phyloP scores from a whole-genome alignment of 257 asterid genomes.

The Mitragyna speciosa region DNA sequence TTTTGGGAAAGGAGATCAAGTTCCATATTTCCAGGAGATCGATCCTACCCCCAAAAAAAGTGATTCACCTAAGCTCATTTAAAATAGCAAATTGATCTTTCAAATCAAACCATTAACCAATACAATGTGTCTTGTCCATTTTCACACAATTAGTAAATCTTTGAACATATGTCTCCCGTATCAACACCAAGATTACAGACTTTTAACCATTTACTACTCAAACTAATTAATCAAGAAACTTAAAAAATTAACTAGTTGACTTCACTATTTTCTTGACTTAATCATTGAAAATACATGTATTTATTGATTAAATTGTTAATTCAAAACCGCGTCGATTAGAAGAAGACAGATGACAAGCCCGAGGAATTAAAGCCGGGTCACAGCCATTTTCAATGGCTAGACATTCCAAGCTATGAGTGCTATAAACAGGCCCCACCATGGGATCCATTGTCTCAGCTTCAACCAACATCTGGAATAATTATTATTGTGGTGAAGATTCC shows the following conservation, averaged over 20 bases:
- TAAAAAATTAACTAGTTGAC: conserved; percentile 21
- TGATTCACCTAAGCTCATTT: conserved; percentile 37
- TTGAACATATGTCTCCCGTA: conserved; percentile 12
- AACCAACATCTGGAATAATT: conserved; percentile 79
- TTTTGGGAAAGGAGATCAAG: background rate
- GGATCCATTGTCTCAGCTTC: conserved; percentile 72
- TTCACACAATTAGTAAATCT: conserved; percentile 18
- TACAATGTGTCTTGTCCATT: conserved; percentile 7
- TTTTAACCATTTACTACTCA: background rate
- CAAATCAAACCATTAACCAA: conserved; percentile 7
- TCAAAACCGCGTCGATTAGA: conserved; percentile 42
- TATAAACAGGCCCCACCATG: conserved; percentile 62
- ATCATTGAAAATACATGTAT: background rate
- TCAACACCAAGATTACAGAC: conserved; percentile 16
- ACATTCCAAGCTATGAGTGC: conserved; percentile 57
- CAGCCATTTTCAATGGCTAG: conserved; percentile 25
- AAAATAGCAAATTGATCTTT: conserved; percentile 28
- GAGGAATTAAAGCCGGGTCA: conserved; percentile 5
- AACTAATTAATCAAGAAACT: background rate
- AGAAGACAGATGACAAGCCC: conserved; percentile 27
- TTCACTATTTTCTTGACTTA: background rate
- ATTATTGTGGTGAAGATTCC: conserved; percentile 69
- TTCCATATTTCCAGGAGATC: conserved; percentile 37
- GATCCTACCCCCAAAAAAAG: conserved; percentile 23
- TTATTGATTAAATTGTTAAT: background rate